Base-by-base conservation (phyloP, 208 protist species). In the Pavlovales sp. region DNA sequence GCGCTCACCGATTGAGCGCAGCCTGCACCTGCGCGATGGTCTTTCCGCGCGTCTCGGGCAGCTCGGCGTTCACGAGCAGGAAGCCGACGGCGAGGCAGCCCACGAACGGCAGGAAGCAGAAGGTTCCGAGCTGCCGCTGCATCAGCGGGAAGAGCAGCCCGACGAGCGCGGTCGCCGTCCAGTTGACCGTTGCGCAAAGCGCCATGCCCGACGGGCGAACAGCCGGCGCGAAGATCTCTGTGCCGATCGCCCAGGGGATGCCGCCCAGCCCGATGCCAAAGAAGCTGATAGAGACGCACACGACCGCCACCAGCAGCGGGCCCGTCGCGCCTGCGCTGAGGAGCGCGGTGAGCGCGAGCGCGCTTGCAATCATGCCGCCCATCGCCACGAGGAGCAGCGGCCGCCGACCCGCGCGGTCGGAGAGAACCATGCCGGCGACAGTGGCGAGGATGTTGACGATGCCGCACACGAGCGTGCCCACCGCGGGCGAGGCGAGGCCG, bases 381-480 rank as follows among this genome's bases (percentile, higher is more conserved):
- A 81, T 81, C 26, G 14, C 71, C 26, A 42, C 36, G 8, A 81
- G 77, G 30, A 81, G 77, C 77, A 81, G 39, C 5, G 34, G 77
- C 77, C 77, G 77, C 41, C 77, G 77, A 20, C 77, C 77, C 0
- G 38, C 36, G 30, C 36, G 10, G 42, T 84, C 79, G 30, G 67
- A 32, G 30, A 84, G 32, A 0, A 30, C n/a, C 34, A 67, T 20
- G n/a, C 28, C 28, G 42, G 32, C 42, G 18, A 36, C 41, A 14
- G 41, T 84, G 26, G 79, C 14, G 44, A 84, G 42, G 28, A 39
- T 42, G 79, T 84, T 84, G 42, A 84, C 79, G 0, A 32, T n/a
- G 32, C 37, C 39, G 5, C 42, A 28, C 5, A 84, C 37, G 10
- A 84, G 79, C 42, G 79, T 84, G 11, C 79, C 79, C 5, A 67